Conservation (phyloP, 345 rosid species). For the Corymbia maculata region DNA sequence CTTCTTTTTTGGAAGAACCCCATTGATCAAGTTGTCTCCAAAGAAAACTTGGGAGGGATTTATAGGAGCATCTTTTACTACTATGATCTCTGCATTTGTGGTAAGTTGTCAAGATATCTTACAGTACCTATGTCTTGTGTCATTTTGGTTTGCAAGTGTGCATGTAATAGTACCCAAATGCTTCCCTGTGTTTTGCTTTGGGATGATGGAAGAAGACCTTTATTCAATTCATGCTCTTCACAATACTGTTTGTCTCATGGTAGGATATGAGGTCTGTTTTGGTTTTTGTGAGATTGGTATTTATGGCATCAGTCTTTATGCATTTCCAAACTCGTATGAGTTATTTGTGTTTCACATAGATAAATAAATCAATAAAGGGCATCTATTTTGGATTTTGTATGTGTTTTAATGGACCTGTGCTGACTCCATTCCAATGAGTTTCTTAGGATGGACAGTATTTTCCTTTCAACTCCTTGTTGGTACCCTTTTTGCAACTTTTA, state of each 20-base stretch:
- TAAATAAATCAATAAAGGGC: neutral
- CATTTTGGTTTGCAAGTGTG: neutral
- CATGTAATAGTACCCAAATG: neutral
- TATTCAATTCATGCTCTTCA: neutral
- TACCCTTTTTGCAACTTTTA: neutral
- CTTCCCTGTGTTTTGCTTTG: neutral
- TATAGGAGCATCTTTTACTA: conserved; percentile 86
- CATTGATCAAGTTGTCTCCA: conserved; percentile 89
- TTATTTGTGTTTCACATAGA: neutral
- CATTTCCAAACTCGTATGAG: neutral
- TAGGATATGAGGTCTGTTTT: neutral
- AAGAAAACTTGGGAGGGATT: conserved; percentile 99
- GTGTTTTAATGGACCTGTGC: neutral
- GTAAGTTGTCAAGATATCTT: conserved; percentile 24
- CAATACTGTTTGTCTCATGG: neutral
- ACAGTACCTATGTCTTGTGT: neutral
- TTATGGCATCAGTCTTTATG: neutral
- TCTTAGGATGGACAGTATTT: neutral
- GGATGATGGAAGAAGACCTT: neutral
- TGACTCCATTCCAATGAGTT: neutral
- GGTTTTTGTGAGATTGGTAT: neutral
- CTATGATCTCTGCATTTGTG: conserved; percentile 84
- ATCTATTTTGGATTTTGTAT: neutral
- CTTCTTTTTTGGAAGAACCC: conserved; percentile 97
- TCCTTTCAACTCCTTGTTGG: neutral